phyloP scores from a whole-genome alignment of 139 green algal genomes.

The Picochlorum sp. region DNA sequence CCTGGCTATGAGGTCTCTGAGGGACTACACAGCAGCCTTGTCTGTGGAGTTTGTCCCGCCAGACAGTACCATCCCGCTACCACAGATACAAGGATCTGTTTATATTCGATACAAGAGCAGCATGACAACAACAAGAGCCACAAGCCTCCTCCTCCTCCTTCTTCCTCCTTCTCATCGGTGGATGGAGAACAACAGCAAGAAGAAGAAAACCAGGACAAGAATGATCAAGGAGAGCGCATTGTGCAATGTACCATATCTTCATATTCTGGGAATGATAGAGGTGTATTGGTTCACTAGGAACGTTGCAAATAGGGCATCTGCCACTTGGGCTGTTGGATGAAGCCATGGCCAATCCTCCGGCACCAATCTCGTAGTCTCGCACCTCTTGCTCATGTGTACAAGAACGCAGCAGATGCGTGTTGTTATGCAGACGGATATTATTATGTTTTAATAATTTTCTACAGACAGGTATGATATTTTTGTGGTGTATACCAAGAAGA shows the following conservation, averaged over 20 bases:
- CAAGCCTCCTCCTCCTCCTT: no score
- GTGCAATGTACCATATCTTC: conserved; percentile 14
- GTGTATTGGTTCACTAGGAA: conserved; percentile 59
- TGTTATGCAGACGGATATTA: no score
- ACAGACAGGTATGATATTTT: no score
- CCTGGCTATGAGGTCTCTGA: conserved; percentile 42
- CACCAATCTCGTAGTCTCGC: neutral
- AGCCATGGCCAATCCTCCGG: neutral
- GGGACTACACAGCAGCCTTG: conserved; percentile 51
- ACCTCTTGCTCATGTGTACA: no score
- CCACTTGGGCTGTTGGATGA: conserved; percentile 63
- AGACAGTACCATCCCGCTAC: neutral
- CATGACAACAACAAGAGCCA: no score
- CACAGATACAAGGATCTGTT: conserved; percentile 29
- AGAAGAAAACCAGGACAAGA: no score
- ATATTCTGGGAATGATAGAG: conserved; percentile 47
- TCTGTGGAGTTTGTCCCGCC: neutral
- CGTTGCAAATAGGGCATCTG: conserved; percentile 57
- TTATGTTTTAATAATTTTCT: no score
- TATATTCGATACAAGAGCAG: conserved; percentile 63
- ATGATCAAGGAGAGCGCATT: neutral
- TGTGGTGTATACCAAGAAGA: no score
- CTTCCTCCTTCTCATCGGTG: no score
- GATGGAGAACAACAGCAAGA: no score
- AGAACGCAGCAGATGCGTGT: no score